Conservation (phyloP, 192 early-diverging fungal genomes). For the Phlyctochytrium bullatum region DNA sequence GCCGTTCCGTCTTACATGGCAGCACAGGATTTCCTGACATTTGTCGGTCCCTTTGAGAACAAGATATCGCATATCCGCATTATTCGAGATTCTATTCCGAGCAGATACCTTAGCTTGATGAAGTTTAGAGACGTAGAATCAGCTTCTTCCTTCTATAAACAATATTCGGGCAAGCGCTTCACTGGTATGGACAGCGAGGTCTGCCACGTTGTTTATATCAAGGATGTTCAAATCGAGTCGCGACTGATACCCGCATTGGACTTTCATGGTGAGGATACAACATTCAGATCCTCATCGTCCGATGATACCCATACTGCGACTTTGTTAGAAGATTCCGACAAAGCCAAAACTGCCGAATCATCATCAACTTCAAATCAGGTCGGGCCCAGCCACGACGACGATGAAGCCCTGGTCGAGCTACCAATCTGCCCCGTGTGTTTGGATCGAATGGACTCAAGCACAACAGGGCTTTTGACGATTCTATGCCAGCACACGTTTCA, state of each 20-base stretch:
- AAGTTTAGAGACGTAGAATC: slow-evolving; percentile 63
- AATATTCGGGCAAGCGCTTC: slow-evolving; percentile 84
- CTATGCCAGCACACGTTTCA: slow-evolving; percentile 96
- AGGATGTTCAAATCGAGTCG: slow-evolving; percentile 64
- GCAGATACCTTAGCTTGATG: slow-evolving; percentile 85
- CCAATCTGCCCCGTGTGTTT: slow-evolving; percentile 97
- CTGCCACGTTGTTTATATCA: slow-evolving; percentile 76
- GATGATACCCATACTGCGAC: slow-evolving; percentile 4
- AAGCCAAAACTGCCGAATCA: slow-evolving; percentile 41
- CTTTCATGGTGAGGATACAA: not conserved
- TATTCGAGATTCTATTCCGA: slow-evolving; percentile 72
- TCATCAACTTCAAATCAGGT: slow-evolving; percentile 15
- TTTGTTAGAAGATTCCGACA: not conserved
- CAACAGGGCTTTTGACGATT: slow-evolving; percentile 88
- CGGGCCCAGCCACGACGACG: slow-evolving; percentile 3
- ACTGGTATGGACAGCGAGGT: slow-evolving; percentile 71
- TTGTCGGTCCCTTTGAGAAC: slow-evolving; percentile 68
- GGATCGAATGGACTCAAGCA: slow-evolving; percentile 87
- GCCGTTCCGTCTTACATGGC: slow-evolving; percentile 89
- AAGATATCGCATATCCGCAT: slow-evolving; percentile 72
- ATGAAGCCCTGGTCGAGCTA: slow-evolving; percentile 61
- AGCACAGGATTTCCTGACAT: slow-evolving; percentile 84
- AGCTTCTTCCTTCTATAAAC: slow-evolving; percentile 66
- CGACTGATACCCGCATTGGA: slow-evolving; percentile 55
- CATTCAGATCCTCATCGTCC: not conserved